Evolutionary conservation across 2,329 filamentous ascomycete genomes (phyloP).

Genomic region (Botrytis fabae): DNA sequence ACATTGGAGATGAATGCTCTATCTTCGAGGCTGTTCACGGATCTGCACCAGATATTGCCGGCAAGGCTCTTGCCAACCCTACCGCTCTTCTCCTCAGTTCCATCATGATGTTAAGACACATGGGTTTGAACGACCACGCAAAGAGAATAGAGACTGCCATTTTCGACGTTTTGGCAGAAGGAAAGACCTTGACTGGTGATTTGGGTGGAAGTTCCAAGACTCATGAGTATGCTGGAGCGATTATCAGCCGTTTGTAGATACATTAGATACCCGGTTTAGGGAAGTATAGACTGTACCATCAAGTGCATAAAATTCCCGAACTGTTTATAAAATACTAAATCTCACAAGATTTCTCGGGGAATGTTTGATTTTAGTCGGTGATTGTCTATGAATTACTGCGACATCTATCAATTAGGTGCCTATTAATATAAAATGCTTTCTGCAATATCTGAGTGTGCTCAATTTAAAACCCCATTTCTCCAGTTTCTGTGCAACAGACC

Average conservation of each 20-base stretch:
- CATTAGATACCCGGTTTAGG: conserved; percentile 33
- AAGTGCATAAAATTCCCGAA: conserved; percentile 15
- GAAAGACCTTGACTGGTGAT: conserved; percentile 94
- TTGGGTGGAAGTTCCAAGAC: conserved; percentile 96
- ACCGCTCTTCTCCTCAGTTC: conserved; percentile 92
- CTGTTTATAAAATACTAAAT: conserved; percentile 29
- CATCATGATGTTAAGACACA: conserved; percentile 99
- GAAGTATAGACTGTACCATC: conserved; percentile 40
- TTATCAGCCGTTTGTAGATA: conserved; percentile 60
- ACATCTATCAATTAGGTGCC: not conserved
- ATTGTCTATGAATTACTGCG: not conserved
- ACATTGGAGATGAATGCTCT: conserved; percentile 98
- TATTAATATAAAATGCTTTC: not conserved
- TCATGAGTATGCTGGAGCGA: conserved; percentile 86
- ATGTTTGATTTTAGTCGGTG: not conserved
- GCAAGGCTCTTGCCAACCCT: conserved; percentile 94
- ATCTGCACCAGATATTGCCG: conserved; percentile 93
- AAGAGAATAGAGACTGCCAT: conserved; percentile 88
- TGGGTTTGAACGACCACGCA: conserved; percentile 85
- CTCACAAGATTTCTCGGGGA: conserved; percentile 27
- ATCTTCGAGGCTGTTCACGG: conserved; percentile 99
- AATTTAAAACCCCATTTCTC: not conserved
- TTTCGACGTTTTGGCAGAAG: conserved; percentile 92
- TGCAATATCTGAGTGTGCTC: not conserved
- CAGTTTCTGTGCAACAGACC: not conserved